Conservation (phyloP, 1,284 basidiomycete genomes). For the Thecaphora thlaspeos region DNA sequence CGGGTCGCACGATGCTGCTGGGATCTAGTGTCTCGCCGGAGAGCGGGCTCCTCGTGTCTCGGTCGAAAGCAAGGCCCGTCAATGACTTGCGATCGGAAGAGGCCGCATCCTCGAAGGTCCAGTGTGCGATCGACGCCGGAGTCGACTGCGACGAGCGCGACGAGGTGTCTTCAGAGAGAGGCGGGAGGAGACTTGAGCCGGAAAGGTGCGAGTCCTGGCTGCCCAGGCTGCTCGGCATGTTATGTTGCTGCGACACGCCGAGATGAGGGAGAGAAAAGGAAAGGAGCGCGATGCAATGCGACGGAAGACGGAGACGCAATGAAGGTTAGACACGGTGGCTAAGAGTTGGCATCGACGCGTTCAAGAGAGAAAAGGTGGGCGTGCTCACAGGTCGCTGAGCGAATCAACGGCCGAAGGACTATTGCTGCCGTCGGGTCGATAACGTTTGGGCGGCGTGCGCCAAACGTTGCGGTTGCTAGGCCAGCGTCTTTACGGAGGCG, state of each 20-base stretch:
- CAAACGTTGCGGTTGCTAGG: too few relatives aligned
- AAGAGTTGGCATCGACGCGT: too few relatives aligned
- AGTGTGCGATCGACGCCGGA: constrained; percentile 10
- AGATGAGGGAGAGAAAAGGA: background rate
- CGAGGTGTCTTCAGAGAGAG: constrained; percentile 12
- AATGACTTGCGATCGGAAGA: constrained; percentile 16
- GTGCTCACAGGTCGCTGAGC: too few relatives aligned
- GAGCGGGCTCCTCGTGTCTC: background rate
- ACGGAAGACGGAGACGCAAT: too few relatives aligned
- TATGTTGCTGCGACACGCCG: background rate
- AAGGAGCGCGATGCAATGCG: too few relatives aligned
- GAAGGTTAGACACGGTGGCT: too few relatives aligned
- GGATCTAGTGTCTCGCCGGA: background rate
- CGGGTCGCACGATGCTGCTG: background rate
- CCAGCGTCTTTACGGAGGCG: too few relatives aligned
- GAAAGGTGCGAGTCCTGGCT: constrained; percentile 19
- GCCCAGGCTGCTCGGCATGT: constrained; percentile 14
- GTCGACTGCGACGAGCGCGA: constrained; percentile 8
- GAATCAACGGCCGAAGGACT: too few relatives aligned
- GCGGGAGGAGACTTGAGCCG: constrained; percentile 13
- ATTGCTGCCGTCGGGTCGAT: too few relatives aligned
- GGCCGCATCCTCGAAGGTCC: background rate
- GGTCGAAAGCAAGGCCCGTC: too few relatives aligned
- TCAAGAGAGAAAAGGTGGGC: too few relatives aligned
- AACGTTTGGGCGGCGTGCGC: too few relatives aligned